Evolutionary conservation across 108 stramenopile genomes (phyloP), one percentile per base, ranked within the genome.

Genomic region (Pseudonitzschia multiseries): DNA sequence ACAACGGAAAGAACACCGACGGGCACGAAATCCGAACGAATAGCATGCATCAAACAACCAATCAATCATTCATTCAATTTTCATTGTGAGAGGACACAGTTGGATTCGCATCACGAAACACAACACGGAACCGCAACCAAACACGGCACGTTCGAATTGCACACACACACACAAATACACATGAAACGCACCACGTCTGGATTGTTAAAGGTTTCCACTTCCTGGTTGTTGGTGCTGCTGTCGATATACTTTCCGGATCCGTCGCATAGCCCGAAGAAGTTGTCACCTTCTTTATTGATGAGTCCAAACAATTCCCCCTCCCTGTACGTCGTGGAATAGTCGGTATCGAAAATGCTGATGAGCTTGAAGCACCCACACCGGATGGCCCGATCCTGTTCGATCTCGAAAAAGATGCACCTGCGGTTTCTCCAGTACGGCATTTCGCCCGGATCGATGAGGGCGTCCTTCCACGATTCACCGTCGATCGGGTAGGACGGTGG

Each of bases 281-380:
- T 51, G 1, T 9, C 50, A 51, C 50, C 50, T 3, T 1, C 2
- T 1, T 4, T n/a, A 10, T 51, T 51, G 10, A 9, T 9, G 50
- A 51, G n/a, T 17, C 50, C 50, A 4, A 8, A 8, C 3, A 8
- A 3, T 3, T n/a, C 17, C 2, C 50, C 50, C 10, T 3, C 3
- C 2, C 6, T 51, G 9, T 51, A 10, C 6, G 50, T 51, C n/a
- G 20, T n/a, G 20, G 50, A 51, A 2, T 6, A 36, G 1, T 17
- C n/a, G 17, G 10, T 10, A n/a, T 51, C 50, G 50, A 8, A 4
- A 9, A 76, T 51, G n/a, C 9, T n/a, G 20, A 51, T 4, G 50
- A 8, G 9, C 71, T 80, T 80, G 9, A 72, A 40, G 53, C 79
- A 80, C 4, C 71, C 75, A 60, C 79, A 80, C 22, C 69, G 21